Evolutionary conservation across 2,329 filamentous ascomycete species (phyloP), one percentile per base, ranked within the genome.

Genomic region (Diaporthe sp.): DNA sequence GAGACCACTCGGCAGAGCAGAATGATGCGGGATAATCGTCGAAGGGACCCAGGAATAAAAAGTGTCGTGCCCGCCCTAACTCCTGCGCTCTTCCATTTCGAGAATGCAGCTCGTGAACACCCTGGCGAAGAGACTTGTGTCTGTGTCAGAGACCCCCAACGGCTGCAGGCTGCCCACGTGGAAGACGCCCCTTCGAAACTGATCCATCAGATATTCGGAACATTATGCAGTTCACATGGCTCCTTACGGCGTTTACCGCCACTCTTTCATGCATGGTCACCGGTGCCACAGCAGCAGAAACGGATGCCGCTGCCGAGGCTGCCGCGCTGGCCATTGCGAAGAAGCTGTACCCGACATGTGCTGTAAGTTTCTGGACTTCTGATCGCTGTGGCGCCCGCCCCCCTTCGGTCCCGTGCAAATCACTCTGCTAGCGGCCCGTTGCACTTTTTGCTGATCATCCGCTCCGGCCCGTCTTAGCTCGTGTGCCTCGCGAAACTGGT

Each of bases 1-100:
- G 30, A 19, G 38, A 35, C 45, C 45, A 38, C 28, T 19, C 33
- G 30, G 45, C 64, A 67, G 30, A 54, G 45, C 13, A 40, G 22
- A 30, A 54, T 40, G 47, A 7, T 40, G 64, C 64, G 64, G 64
- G 47, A 68, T 19, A 40, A 54, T 54, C 64, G 47, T 15, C 8
- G 9, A 40, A 9, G 42, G 42, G 64, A 15, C 8, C 33, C 30
- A 54, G 45, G 64, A 54, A 68, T 68, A 68, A 68, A 68, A 68
- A 54, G 30, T 54, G 64, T 68, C 64, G 47, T 19, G 64, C 64
- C 30, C 64, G 47, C 61, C 30, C 61, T 66, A 17, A 66, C 42
- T 50, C 45, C 61, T 66, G 61, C 64, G 64, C 64, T 54, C 64
- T 68, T 68, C 64, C 64, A 40, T 68, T 68, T 68, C 64, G 64